A percentile compares a stretch with the other conserved stretches of the same genome.
Conservation (phyloP, 1,284 basidiomycete species). For the Hymenochaete sp. region DNA sequence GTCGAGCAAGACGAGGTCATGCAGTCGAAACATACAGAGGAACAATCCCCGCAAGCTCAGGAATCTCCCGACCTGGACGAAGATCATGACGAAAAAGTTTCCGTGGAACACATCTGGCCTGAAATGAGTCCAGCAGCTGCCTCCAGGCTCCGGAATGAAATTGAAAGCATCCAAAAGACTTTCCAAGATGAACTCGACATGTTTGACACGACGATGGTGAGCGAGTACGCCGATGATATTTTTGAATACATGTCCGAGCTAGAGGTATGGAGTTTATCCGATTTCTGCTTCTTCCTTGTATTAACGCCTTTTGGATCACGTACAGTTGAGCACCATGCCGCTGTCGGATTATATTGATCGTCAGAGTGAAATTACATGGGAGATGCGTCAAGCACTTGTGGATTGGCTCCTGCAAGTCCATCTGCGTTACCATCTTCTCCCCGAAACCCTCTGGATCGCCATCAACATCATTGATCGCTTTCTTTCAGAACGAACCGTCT, state of each 20-base stretch:
- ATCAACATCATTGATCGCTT: constrained; percentile 98
- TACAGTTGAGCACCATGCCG: constrained; percentile 81
- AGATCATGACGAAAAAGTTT: neutral
- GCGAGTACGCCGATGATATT: constrained; percentile 96
- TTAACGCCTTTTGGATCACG: constrained; percentile 18
- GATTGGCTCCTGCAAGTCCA: constrained; percentile 99
- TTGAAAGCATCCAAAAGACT: constrained; percentile 59
- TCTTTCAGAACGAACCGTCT: constrained; percentile 86
- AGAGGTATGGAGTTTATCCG: too few species aligned
- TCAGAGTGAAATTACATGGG: constrained; percentile 93
- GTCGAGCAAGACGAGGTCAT: constrained; percentile 48
- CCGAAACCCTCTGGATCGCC: constrained; percentile 97
- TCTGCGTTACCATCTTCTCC: constrained; percentile 93
- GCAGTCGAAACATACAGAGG: neutral
- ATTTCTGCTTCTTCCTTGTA: constrained; percentile 8
- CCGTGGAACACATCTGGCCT: constrained; percentile 50
- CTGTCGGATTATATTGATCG: constrained; percentile 90
- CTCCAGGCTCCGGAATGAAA: constrained; percentile 45
- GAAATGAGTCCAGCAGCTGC: constrained; percentile 54
- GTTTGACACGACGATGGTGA: constrained; percentile 94
- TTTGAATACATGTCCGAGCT: constrained; percentile 92
- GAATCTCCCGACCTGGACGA: constrained; percentile 27
- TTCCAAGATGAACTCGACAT: constrained; percentile 80
- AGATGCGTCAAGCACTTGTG: constrained; percentile 90
- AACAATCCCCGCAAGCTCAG: too few species aligned